Conservation (phyloP, 2,329 filamentous ascomycete genomes). For the Aureobasidium sp. region DNA sequence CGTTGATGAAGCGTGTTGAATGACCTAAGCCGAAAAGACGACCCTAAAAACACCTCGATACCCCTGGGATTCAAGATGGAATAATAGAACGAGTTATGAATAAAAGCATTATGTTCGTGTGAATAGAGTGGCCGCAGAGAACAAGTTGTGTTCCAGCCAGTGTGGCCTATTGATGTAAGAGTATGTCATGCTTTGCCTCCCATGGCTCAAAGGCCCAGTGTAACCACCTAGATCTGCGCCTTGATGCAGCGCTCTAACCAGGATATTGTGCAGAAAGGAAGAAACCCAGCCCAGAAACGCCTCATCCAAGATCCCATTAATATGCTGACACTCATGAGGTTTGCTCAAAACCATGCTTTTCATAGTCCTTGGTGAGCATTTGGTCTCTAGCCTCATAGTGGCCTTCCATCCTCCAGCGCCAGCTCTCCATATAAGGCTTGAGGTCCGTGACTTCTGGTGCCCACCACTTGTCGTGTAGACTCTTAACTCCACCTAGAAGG, state of each 20-base stretch:
- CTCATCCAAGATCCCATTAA: neutral
- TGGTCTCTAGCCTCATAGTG: conserved; percentile 29
- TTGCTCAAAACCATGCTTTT: neutral
- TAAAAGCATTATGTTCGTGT: neutral
- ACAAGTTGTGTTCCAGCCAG: neutral
- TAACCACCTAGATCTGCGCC: neutral
- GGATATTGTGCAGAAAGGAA: neutral
- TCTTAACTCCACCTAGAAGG: conserved; percentile 28
- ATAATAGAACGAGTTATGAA: neutral
- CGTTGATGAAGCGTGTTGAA: neutral
- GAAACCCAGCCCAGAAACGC: neutral
- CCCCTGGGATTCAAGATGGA: neutral
- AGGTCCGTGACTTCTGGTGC: conserved; percentile 27
- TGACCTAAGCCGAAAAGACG: neutral
- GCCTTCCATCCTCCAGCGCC: conserved; percentile 30
- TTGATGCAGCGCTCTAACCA: neutral
- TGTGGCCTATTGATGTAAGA: neutral
- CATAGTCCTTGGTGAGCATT: neutral
- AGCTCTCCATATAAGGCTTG: conserved; percentile 24
- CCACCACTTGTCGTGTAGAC: conserved; percentile 36
- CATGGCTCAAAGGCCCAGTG: neutral
- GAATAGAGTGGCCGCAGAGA: neutral
- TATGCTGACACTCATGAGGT: neutral
- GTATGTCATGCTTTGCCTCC: neutral
- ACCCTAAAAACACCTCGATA: neutral